These are phyloP conservation scores for Tylopilus subfusipes DNA, from an alignment of 768 basidiomycete species.

Conservation along the genomic window DNA sequence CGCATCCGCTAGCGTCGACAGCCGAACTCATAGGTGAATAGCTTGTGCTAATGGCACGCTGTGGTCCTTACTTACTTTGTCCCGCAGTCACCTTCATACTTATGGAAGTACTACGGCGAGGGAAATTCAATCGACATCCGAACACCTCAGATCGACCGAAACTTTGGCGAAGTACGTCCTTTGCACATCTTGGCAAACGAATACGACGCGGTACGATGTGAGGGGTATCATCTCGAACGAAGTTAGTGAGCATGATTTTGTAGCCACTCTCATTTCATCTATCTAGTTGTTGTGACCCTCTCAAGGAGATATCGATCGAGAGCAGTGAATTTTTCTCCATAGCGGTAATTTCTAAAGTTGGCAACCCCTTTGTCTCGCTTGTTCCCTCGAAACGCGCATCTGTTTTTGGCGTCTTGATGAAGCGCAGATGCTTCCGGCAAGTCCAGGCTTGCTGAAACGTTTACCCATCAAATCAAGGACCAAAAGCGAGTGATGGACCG, in stretches of 20 bases:
- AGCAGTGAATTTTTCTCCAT: neutral
- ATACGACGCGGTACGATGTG: conserved; percentile 33
- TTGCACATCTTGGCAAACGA: conserved; percentile 29
- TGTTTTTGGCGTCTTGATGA: neutral
- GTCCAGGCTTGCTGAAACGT: neutral
- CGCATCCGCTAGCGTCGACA: conserved; percentile 45
- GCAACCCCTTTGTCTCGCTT: conserved; percentile 22
- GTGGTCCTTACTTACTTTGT: conserved; percentile 10
- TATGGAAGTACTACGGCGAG: conserved; percentile 61
- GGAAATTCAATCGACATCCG: conserved; percentile 50
- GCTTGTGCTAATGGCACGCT: neutral
- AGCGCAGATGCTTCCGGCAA: neutral
- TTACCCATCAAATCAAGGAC: neutral
- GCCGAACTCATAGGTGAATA: conserved; percentile 50
- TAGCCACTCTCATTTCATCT: conserved; percentile 3
- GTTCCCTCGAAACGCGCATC: neutral
- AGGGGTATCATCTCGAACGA: neutral
- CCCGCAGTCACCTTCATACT: conserved; percentile 55
- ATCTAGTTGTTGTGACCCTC: neutral
- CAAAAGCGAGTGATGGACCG: neutral
- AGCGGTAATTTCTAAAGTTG: conserved; percentile 11
- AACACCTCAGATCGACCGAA: conserved; percentile 48
- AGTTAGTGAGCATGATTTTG: conserved; percentile 1
- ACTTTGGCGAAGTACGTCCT: conserved; percentile 37
- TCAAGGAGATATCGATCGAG: neutral